Percentiles rank a stretch among this genome's conserved stretches.
Conservation (phyloP, 345 rosid genomes). For the Eucalyptus tenuipes region DNA sequence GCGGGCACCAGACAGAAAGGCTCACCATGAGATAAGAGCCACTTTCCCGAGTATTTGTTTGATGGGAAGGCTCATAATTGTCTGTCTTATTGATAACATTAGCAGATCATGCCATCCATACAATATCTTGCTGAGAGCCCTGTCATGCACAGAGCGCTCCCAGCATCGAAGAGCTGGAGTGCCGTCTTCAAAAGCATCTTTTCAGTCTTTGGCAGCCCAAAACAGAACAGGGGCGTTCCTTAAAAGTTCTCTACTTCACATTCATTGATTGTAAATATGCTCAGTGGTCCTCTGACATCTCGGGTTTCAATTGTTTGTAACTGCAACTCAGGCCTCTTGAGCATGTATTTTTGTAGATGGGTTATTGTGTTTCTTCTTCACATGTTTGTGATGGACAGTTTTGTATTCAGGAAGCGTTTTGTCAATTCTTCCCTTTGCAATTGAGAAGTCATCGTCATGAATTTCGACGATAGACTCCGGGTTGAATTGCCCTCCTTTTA, state of each 20-base stretch:
- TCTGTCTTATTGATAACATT: background rate
- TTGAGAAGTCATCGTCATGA: background rate
- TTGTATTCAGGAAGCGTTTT: background rate
- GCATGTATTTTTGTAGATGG: background rate
- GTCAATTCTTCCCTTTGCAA: background rate
- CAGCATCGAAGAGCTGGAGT: background rate
- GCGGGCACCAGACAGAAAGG: slow-evolving; percentile 3
- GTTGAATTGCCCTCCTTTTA: background rate
- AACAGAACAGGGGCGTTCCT: background rate
- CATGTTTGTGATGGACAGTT: background rate
- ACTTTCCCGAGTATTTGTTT: background rate
- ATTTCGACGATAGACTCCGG: background rate
- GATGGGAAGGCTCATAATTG: background rate
- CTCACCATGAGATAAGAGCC: background rate
- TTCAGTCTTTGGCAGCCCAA: background rate
- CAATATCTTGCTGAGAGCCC: background rate
- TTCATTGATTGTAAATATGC: background rate
- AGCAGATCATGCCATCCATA: background rate
- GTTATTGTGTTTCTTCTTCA: background rate
- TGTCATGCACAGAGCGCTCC: background rate
- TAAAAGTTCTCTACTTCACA: background rate
- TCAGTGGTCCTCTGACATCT: background rate
- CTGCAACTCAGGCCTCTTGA: background rate
- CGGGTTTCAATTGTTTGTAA: background rate
- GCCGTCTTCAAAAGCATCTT: background rate